Evolutionary conservation across 1,284 basidiomycete species (phyloP), one percentile per base, ranked within the genome.

Genomic region (Cryptococcus depauperatus): DNA sequence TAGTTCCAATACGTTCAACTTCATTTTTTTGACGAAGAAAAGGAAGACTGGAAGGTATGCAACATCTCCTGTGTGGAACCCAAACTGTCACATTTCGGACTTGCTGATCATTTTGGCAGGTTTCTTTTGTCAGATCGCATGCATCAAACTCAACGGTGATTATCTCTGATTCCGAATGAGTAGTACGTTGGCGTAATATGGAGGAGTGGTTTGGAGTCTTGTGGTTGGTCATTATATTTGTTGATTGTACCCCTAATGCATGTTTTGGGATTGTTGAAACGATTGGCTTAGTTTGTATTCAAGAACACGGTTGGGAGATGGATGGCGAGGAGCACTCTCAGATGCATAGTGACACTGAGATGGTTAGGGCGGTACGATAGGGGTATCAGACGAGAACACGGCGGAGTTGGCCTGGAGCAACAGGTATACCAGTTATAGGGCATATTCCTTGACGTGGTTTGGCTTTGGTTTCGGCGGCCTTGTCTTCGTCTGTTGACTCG

Each of bases 401-500:
- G 61, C 91, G 76, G 63, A 96, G 71, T 65, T 91, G 84, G 78
- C 85, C 88, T 46, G 80, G 78, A 46, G 77, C 76, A 25, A 84
- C 76, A 5, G 79, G 79, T 42, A 85, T 66, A 41, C 88, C 75
- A 42, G 92, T 95, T 55, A 97, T 82, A 47, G 92, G 92, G 73
- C 92, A 97, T 60, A 73, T 76, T 26, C 81, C 80, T 48, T 82
- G 73, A 26, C 2, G 29, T 23, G 7, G 16, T 28, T 28, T 39
- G 9, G 11, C 30, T 22, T 19, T 40, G n/a, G 3, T 22, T 9
- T 40, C 43, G 26, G 37, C 43, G 8, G 11, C 34, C 37, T 41
- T 21, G 8, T 30, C 27, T 14, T 35, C 37, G 22, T 29, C 26
- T 18, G 14, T 7, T 8, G 18, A 7, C 18, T 37, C 14, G 10